Evolutionary conservation across 805 yeast species (phyloP).

Genomic region (Pichia heedii): DNA sequence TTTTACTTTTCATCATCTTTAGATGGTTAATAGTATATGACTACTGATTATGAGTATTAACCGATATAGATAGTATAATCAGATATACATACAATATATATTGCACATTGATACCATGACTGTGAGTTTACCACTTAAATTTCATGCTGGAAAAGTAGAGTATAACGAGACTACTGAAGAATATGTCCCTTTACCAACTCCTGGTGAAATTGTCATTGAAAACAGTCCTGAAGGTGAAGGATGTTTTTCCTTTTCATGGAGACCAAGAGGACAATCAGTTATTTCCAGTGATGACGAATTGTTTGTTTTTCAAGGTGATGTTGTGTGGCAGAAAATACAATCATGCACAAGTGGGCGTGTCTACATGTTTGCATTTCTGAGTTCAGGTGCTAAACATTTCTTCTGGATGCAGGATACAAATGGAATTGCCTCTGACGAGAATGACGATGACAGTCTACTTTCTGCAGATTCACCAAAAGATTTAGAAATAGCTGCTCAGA

Average conservation of each 20-base stretch:
- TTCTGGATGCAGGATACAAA: slow-evolving; percentile 72
- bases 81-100: not conserved
- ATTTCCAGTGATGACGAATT: slow-evolving; percentile 38
- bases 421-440: slow-evolving; percentile 28
- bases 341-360: slow-evolving; percentile 75
- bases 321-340: slow-evolving; percentile 59
- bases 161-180: slow-evolving; percentile 51
- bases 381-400: slow-evolving; percentile 35
- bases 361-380: slow-evolving; percentile 29
- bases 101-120: not conserved
- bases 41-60: no score
- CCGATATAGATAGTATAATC: no score
- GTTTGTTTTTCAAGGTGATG: slow-evolving; percentile 78
- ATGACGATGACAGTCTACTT: slow-evolving; percentile 48
- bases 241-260: slow-evolving; percentile 64
- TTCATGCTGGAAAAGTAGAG: slow-evolving; percentile 73
- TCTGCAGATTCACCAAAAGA: slow-evolving; percentile 47
- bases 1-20: no score
- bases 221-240: slow-evolving; percentile 64
- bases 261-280: slow-evolving; percentile 36
- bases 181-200: slow-evolving; percentile 63
- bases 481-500: slow-evolving; percentile 35
- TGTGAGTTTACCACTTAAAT: slow-evolving; percentile 25
- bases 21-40: no score
- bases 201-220: slow-evolving; percentile 55